Base-by-base conservation (phyloP, 1,284 basidiomycete species). In the Erythrobasidium hasegawianum region DNA sequence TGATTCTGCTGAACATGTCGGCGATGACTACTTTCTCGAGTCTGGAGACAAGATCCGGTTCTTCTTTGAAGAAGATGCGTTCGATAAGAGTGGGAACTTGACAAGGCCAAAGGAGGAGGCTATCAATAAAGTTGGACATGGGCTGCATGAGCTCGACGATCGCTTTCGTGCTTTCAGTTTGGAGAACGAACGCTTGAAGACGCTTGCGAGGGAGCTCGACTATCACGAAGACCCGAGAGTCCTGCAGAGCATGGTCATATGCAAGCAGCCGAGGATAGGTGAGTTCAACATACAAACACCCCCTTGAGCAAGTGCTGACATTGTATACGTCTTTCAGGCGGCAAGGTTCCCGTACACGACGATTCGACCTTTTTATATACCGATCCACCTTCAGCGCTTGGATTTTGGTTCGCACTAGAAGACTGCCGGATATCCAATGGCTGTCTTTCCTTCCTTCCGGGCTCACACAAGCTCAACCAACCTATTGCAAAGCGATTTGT, bases 371-470 rank as follows among this genome's bases (percentile, higher is more conserved):
- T 83, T 69, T 74, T 83, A 20, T 97, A 95, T 77, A 97, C 93
- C 2, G 81, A 89, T 56, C 94, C 95, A 8, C 90, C 90, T 0
- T 86, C 85, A 7, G 94, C 95, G 0, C 81, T 97, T 4, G 95
- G 95, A 0, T 90, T 93, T 75, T 98, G 95, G 95, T 89, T 97
- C 66, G 90, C 94, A 5, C 80, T 97, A 20, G 94, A 97, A 76
- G 83, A 85, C 69, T 94, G 91, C 75, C 92, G 90, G 5, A 77
- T 84, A 0, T 79, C 81, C 57, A 97, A 97, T 72, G 93, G 93
- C 2, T 91, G 92, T 22, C 81, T 96, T 47, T 92, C 88, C 1
- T 97, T 97, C 79, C 81, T 92, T 0, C 90, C 92, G 0, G 90
- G 91, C n/a, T 93, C 90, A 2, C 93, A 97, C 77, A 81, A 86